Base-by-base conservation (phyloP, 768 basidiomycete species). In the Mrakia hoshinonis region DNA sequence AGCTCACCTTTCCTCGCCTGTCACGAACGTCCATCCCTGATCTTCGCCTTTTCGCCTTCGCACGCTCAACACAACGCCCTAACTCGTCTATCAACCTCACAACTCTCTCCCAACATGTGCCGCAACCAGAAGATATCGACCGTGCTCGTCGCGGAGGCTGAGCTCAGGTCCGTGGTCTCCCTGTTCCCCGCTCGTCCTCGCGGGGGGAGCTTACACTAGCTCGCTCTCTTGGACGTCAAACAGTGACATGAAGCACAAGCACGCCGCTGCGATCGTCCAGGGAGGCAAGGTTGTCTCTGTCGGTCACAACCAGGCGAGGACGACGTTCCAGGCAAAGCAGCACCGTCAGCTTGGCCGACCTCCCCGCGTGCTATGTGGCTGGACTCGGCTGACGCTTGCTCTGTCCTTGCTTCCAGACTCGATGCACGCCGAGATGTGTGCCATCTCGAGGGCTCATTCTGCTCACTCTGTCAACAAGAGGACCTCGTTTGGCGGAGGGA, bases 361-460 rank as follows among this genome's bases (percentile, higher is more conserved):
- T 22, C 4, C 34, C 54, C 46, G 46, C 10, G 46, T 54, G 12
- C 31, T 6, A 12, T 31, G 29, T 31, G 1, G 29, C 54, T 31
- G 29, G 29, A 29, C 26, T 26, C 26, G 15, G 13, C 29, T 18
- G 26, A 15, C 10, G 1, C n/a, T 13, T 54, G 26, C 7, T 9
- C 22, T 29, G 1, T 55, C 34, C 29, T 29, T 31, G 18, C 22
- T 18, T 7, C 29, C n/a, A 55, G 67, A 68, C 48, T 68, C 67
- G 26, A 68, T 68, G 52, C 67, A 68, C 34, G 67, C 67, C 49
- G 67, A 68, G 34, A 68, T 68, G 67, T 54, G 34, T 39, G 51
- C 52, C 24, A 67, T 68, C 36, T 36, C 39, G 4, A n/a, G 29
- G 18, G 49, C 67, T 38, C 51, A 26, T 20, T 36, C 31, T 9